Conservation (phyloP, 495 filamentous ascomycete genomes). For the Penicillium salamii region DNA sequence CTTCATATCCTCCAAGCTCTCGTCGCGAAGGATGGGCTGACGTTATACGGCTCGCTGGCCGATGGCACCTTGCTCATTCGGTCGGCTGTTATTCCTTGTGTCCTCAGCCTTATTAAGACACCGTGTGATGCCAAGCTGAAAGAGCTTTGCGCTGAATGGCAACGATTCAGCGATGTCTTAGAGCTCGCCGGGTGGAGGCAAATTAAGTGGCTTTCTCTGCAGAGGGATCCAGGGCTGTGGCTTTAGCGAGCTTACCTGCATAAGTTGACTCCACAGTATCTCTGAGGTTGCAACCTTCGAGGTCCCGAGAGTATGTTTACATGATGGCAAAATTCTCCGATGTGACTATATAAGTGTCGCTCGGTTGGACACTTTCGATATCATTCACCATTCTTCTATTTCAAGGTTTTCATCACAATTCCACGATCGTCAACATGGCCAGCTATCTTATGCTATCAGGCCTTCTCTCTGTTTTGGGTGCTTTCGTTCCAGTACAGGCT, state of each 20-base stretch:
- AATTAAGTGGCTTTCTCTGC: neutral
- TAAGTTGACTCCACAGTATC: neutral
- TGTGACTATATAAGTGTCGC: neutral
- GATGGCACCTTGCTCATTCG: too few relatives aligned
- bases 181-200: neutral
- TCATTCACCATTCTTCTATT: neutral
- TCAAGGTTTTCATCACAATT: too few relatives aligned
- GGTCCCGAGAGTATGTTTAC: neutral
- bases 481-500: neutral
- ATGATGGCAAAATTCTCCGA: too few relatives aligned
- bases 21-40: too few relatives aligned
- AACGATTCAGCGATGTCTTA: neutral
- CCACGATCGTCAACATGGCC: too few relatives aligned
- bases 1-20: too few relatives aligned
- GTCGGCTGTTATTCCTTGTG: too few relatives aligned
- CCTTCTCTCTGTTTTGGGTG: neutral
- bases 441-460: neutral
- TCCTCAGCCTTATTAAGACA: too few relatives aligned
- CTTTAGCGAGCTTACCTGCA: slow-evolving; percentile 3
- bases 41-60: too few relatives aligned
- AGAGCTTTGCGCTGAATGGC: neutral
- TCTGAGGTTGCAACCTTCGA: neutral
- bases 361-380: neutral
- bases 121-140: too few relatives aligned
- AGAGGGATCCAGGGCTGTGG: neutral